A percentile compares a stretch with the other conserved stretches of the same genome.
Evolutionary conservation across 305 asterid genomes (phyloP).

Genomic region (Fraxinus ornus): DNA sequence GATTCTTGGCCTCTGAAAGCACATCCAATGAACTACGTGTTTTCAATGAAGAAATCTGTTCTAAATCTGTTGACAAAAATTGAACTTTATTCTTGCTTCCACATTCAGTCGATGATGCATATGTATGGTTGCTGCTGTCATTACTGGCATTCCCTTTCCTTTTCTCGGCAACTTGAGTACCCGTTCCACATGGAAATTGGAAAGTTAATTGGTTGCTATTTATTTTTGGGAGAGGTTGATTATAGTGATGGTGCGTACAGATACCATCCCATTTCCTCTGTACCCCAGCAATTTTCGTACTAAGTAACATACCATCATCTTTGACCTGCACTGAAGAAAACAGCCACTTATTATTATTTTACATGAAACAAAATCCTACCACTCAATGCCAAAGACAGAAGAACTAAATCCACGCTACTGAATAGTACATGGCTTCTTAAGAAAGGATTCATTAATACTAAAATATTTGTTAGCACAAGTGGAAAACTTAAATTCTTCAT

Average conservation of each 20-base stretch:
- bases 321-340: constrained; percentile 69
- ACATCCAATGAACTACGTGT: constrained; percentile 31
- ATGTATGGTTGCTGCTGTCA: constrained; percentile 22
- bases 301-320: constrained; percentile 56
- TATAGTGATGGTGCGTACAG: constrained; percentile 53
- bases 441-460: background rate
- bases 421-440: background rate
- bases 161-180: constrained; percentile 47
- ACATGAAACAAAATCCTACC: background rate
- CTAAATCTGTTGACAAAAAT: constrained; percentile 32
- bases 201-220: constrained; percentile 20
- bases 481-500: background rate
- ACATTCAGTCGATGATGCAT: constrained; percentile 37
- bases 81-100: constrained; percentile 35
- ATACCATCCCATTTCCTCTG: constrained; percentile 71
- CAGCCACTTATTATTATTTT: constrained; percentile 28
- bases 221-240: constrained; percentile 37
- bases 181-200: constrained; percentile 46
- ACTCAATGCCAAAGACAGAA: background rate
- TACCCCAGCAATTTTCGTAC: constrained; percentile 43
- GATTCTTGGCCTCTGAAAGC: constrained; percentile 28
- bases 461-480: background rate
- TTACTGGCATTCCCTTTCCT: constrained; percentile 31
- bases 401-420: background rate
- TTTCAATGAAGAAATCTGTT: constrained; percentile 34